Evolutionary conservation across 2,329 filamentous ascomycete species (phyloP).

Genomic region (Diplodia corticola): DNA sequence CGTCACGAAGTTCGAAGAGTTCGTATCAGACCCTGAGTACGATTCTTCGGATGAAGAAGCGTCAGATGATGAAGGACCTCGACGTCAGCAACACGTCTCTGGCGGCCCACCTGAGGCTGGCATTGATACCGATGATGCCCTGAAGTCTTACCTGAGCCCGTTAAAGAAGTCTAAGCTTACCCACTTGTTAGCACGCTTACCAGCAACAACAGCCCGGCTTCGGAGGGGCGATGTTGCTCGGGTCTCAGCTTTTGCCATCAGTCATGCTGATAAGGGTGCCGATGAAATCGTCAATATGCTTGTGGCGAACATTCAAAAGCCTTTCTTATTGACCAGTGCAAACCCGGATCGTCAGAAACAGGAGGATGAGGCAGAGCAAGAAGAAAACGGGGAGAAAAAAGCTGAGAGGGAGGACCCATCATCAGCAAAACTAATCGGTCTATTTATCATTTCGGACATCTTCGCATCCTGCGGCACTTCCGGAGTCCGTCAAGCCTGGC

Average conservation of each 20-base stretch:
- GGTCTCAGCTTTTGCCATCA: slow-evolving; percentile 84
- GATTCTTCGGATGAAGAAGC: slow-evolving; percentile 85
- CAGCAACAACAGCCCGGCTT: slow-evolving; percentile 70
- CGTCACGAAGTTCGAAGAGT: slow-evolving; percentile 71
- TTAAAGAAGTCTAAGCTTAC: slow-evolving; percentile 81
- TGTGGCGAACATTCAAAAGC: slow-evolving; percentile 75
- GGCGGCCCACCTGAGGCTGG: slow-evolving; percentile 41
- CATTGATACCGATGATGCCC: slow-evolving; percentile 38
- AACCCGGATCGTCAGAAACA: slow-evolving; percentile 59
- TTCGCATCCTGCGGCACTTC: slow-evolving; percentile 73
- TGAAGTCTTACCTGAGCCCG: slow-evolving; percentile 73
- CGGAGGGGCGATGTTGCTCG: slow-evolving; percentile 84
- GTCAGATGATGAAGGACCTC: slow-evolving; percentile 54
- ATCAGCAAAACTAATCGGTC: slow-evolving; percentile 71
- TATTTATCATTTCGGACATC: slow-evolving; percentile 81
- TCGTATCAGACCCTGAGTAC: slow-evolving; percentile 82
- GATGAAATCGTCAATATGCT: slow-evolving; percentile 92
- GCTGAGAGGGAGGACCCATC: slow-evolving; percentile 63
- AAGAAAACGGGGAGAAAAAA: slow-evolving; percentile 25
- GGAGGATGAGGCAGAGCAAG: slow-evolving; percentile 30
- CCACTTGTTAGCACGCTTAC: slow-evolving; percentile 79
- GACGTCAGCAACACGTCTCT: slow-evolving; percentile 46
- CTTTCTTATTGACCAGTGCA: slow-evolving; percentile 70
- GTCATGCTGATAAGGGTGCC: slow-evolving; percentile 78
- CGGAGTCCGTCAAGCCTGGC: slow-evolving; percentile 80